A percentile compares a stretch with the other conserved stretches of the same genome.
These are phyloP conservation scores for Coprinopsis sp. DNA, from an alignment of 768 basidiomycete genomes.

Conservation along the genomic window DNA sequence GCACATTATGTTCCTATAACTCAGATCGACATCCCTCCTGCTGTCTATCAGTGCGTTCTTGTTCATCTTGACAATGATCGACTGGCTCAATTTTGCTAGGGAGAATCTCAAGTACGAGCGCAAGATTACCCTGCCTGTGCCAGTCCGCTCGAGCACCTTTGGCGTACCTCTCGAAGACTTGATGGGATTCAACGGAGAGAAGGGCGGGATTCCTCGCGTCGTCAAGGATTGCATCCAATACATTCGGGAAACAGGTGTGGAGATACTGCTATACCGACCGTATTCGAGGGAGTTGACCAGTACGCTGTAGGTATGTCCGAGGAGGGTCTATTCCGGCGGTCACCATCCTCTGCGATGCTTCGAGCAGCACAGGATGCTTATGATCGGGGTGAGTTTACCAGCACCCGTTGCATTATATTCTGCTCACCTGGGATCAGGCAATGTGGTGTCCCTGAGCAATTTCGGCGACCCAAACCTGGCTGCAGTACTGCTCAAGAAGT, in stretches of 20 bases:
- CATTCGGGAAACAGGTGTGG: conserved; percentile 54
- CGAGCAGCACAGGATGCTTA: conserved; percentile 79
- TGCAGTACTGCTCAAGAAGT: conserved; percentile 84
- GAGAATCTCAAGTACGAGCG: conserved; percentile 76
- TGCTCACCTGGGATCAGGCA: conserved; percentile 38
- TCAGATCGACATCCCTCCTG: conserved; percentile 81
- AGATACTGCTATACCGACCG: background rate
- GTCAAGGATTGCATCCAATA: conserved; percentile 72
- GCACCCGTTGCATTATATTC: background rate
- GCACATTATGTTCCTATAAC: conserved; percentile 77
- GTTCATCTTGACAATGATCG: background rate
- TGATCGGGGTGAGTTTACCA: conserved; percentile 54
- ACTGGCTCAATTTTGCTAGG: conserved; percentile 32
- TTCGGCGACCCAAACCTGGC: conserved; percentile 78
- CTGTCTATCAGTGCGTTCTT: conserved; percentile 69
- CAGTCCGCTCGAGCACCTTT: conserved; percentile 60
- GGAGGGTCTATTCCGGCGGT: conserved; percentile 82
- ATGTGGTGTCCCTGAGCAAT: conserved; percentile 72
- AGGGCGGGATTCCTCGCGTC: conserved; percentile 76
- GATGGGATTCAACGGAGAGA: conserved; percentile 83
- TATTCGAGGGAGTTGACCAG: conserved; percentile 10
- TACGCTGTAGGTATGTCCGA: conserved; percentile 50
- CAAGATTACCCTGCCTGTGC: conserved; percentile 62
- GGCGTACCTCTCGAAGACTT: conserved; percentile 78
- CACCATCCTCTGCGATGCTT: conserved; percentile 64